A percentile compares a stretch with the other conserved stretches of the same genome.
These are phyloP conservation scores for Tylopilus felleus DNA, from an alignment of 768 basidiomycete genomes.

Conservation along the genomic window DNA sequence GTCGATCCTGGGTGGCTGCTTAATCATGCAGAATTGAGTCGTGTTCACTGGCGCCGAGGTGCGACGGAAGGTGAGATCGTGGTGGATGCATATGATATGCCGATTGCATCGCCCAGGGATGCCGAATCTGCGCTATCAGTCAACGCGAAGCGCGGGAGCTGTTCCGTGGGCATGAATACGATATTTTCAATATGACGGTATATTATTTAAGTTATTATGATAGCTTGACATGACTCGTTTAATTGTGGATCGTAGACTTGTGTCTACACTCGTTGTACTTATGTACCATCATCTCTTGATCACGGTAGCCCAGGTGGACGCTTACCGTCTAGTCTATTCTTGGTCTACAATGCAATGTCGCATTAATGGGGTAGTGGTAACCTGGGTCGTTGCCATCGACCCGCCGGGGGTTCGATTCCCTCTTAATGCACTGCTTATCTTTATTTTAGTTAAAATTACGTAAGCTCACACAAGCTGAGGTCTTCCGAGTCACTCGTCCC, in stretches of 20 bases:
- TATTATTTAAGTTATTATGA: no score
- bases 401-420: conserved; percentile 86
- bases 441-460: no score
- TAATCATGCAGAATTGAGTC: conserved; percentile 43
- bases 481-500: no score
- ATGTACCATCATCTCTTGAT: no score
- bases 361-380: conserved; percentile 67
- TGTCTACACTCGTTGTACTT: no score
- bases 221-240: background rate
- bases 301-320: no score
- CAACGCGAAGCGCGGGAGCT: background rate
- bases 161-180: background rate
- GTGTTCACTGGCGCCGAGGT: conserved; percentile 39
- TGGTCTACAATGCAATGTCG: conserved; percentile 3
- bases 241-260: background rate
- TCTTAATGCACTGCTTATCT: conserved; percentile 18
- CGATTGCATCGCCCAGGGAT: background rate
- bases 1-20: conserved; percentile 44
- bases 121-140: background rate
- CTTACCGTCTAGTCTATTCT: no score
- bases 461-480: no score
- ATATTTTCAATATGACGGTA: background rate
- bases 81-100: conserved; percentile 13
- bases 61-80: conserved; percentile 36
- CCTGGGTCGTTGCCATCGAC: conserved; percentile 73